These are phyloP conservation scores for Entomortierella parvispora DNA, from an alignment of 192 early-diverging fungal genomes.

Conservation along the genomic window DNA sequence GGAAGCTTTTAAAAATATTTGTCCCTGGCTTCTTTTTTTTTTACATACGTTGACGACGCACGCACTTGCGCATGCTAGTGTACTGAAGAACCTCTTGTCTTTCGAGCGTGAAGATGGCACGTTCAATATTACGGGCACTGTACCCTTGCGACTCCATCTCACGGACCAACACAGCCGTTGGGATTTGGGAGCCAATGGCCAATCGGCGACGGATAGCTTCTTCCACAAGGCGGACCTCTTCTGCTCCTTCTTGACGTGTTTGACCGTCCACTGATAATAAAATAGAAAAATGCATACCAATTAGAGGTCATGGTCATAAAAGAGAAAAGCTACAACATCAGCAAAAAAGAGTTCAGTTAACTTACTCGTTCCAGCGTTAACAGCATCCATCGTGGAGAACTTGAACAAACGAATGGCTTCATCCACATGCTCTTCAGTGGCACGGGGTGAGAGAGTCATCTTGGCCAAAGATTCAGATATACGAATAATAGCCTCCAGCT, in stretches of 20 bases:
- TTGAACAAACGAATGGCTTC: constrained; percentile 99
- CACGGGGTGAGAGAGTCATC: constrained; percentile 85
- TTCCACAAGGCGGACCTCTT: constrained; percentile 85
- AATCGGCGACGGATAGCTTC: constrained; percentile 86
- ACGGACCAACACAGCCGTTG: constrained; percentile 58
- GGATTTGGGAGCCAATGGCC: constrained; percentile 86
- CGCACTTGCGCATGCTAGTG: constrained; percentile 74
- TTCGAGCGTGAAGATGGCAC: constrained; percentile 84
- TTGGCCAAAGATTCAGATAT: constrained; percentile 98
- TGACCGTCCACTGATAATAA: constrained; percentile 76
- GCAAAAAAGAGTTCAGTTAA: not conserved
- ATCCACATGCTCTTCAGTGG: constrained; percentile 90
- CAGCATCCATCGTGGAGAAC: constrained; percentile 96
- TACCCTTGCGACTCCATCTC: constrained; percentile 57
- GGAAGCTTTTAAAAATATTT: not conserved
- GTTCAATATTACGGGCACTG: constrained; percentile 58
- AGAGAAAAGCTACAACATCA: constrained; percentile 16
- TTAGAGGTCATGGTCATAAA: not conserved
- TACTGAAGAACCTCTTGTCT: constrained; percentile 85
- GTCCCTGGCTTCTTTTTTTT: not conserved
- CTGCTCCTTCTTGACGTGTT: constrained; percentile 75
- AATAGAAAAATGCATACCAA: not conserved
- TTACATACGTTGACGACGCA: constrained; percentile 47
- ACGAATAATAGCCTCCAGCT: constrained; percentile 98
- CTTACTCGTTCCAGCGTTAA: constrained; percentile 86